A percentile compares a stretch with the other conserved stretches of the same genome.
These are phyloP conservation scores for Mitragyna speciosa DNA, from an alignment of 257 asterid genomes.

Conservation along the genomic window DNA sequence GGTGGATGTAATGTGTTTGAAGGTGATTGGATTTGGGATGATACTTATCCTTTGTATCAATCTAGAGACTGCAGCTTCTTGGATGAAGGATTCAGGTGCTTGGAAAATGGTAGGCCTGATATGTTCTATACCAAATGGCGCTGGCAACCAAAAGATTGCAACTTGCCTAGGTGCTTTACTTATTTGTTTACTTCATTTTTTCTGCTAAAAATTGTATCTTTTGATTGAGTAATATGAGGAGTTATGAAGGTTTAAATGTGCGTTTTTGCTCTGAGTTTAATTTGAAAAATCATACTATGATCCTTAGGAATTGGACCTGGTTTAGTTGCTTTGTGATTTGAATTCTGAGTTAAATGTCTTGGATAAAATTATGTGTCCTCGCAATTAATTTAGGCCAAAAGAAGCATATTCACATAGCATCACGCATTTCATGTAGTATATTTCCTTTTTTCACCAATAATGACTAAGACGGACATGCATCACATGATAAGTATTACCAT, in stretches of 20 bases:
- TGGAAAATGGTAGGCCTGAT: constrained; percentile 96
- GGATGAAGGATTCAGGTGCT: constrained; percentile 86
- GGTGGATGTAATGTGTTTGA: constrained; percentile 78
- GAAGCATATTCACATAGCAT: neutral
- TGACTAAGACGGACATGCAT: constrained; percentile 9
- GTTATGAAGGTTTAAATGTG: neutral
- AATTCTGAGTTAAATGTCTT: neutral
- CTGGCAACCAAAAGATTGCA: constrained; percentile 91
- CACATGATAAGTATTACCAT: neutral
- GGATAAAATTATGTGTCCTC: neutral
- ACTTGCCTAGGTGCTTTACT: constrained; percentile 72
- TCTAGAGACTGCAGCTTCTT: constrained; percentile 73
- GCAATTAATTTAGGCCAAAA: neutral
- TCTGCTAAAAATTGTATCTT: constrained; percentile 6
- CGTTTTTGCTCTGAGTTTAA: neutral
- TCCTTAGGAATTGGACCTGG: neutral
- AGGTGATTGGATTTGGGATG: constrained; percentile 99
- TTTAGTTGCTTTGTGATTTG: neutral
- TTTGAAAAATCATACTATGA: neutral
- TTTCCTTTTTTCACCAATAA: neutral
- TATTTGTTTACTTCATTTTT: constrained; percentile 13
- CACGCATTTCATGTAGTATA: constrained; percentile 1
- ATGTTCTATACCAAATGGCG: constrained; percentile 90
- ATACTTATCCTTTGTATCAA: constrained; percentile 72
- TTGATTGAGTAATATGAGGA: neutral